These are phyloP conservation scores for Aspergillus chevalieri DNA, from an alignment of 2,329 filamentous ascomycete species.

Conservation along the genomic window DNA sequence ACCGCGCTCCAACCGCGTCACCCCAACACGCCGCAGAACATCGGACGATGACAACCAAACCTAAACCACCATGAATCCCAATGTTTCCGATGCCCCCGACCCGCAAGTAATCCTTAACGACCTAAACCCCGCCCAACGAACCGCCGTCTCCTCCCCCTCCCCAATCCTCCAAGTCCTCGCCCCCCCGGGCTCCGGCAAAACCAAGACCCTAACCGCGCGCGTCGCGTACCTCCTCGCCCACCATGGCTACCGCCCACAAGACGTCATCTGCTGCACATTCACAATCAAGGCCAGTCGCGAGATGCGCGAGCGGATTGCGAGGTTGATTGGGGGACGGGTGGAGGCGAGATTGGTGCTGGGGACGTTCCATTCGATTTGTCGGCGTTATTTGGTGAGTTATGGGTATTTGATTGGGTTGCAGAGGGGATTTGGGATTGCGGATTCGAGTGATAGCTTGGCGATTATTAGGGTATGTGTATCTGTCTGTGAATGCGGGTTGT, in stretches of 20 bases:
- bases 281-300: conserved; percentile 91
- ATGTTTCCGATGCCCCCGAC: conserved; percentile 25
- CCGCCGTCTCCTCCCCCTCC: conserved; percentile 58
- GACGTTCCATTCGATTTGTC: conserved; percentile 90
- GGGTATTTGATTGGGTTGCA: conserved; percentile 76
- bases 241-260: conserved; percentile 66
- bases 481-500: not conserved
- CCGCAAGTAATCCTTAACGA: conserved; percentile 51
- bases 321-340: conserved; percentile 68
- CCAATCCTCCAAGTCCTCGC: conserved; percentile 57
- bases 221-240: conserved; percentile 80
- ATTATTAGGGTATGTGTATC: conserved; percentile 55
- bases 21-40: not conserved
- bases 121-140: conserved; percentile 59
- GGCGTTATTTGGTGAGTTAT: conserved; percentile 76
- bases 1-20: conserved; percentile 19
- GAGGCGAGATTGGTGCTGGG: conserved; percentile 76
- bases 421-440: conserved; percentile 84
- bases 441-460: conserved; percentile 70
- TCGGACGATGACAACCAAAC: not conserved
- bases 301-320: conserved; percentile 84
- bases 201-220: conserved; percentile 86
- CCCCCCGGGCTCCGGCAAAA: conserved; percentile 73
- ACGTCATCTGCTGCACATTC: conserved; percentile 93
- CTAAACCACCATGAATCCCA: conserved; percentile 2